phyloP scores from a whole-genome alignment of 192 early-diverging fungal genomes.

The Gryganskiella cystojenkinii region DNA sequence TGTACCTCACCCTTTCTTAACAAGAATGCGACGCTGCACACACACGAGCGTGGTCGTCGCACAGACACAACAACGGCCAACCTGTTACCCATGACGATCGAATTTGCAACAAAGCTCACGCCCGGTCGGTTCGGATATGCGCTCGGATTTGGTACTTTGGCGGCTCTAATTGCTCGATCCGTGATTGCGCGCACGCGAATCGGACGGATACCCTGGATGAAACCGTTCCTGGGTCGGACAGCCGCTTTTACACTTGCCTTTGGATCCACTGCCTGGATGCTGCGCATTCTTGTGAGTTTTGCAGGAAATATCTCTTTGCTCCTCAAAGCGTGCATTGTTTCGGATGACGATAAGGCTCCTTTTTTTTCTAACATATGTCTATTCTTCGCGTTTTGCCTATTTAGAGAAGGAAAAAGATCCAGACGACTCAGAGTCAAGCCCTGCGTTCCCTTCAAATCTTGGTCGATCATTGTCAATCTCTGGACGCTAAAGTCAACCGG shows the following conservation, averaged over 20 bases:
- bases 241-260: slow-evolving; percentile 27
- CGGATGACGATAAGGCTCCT: too few relatives aligned
- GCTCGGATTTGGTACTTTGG: slow-evolving; percentile 36
- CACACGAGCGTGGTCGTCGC: slow-evolving; percentile 53
- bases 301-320: not conserved
- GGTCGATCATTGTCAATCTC: slow-evolving; percentile 55
- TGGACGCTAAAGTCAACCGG: slow-evolving; percentile 64
- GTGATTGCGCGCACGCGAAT: slow-evolving; percentile 20
- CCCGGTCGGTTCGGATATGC: slow-evolving; percentile 37
- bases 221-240: slow-evolving; percentile 26
- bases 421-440: slow-evolving; percentile 54
- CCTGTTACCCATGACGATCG: slow-evolving; percentile 40
- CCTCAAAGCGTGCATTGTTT: not conserved
- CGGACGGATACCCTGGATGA: slow-evolving; percentile 17
- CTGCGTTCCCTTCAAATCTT: slow-evolving; percentile 55
- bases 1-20: slow-evolving; percentile 67
- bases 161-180: slow-evolving; percentile 26
- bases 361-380: not conserved
- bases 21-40: slow-evolving; percentile 51
- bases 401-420: slow-evolving; percentile 60
- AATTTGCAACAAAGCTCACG: slow-evolving; percentile 24
- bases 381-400: not conserved
- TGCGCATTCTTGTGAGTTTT: slow-evolving; percentile 32
- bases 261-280: slow-evolving; percentile 41
- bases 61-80: too few relatives aligned